Evolutionary conservation across 257 asterid genomes (phyloP).

Genomic region (Capsicum baccatum): DNA sequence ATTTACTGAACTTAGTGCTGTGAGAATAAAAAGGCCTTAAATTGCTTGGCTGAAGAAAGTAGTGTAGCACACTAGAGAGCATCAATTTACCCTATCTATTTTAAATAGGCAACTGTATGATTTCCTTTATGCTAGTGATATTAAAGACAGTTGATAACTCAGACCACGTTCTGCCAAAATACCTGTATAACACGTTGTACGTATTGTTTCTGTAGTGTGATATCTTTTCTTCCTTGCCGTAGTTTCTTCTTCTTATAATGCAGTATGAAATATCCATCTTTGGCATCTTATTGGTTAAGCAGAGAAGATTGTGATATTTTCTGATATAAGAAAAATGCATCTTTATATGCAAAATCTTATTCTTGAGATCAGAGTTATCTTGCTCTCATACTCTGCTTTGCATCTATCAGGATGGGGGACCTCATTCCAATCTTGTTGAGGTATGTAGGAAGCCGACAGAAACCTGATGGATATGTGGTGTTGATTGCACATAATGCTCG

Average conservation of each 20-base stretch:
- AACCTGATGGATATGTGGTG: constrained; percentile 79
- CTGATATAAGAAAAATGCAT: background rate
- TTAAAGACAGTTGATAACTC: constrained; percentile 1
- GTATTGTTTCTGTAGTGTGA: background rate
- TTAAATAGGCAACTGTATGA: background rate
- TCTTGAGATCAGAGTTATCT: background rate
- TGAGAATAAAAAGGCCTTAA: background rate
- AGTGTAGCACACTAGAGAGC: background rate
- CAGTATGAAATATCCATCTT: background rate
- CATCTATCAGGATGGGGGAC: constrained; percentile 84
- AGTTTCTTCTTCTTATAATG: background rate
- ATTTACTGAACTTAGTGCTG: background rate
- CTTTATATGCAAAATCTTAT: background rate
- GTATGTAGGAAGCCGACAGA: constrained; percentile 73
- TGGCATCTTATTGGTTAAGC: background rate
- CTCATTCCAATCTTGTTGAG: constrained; percentile 74
- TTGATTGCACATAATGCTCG: constrained; percentile 84
- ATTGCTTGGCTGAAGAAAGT: background rate
- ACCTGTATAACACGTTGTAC: background rate
- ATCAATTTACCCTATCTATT: background rate
- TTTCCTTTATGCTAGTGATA: background rate
- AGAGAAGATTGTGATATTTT: background rate
- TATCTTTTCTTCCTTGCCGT: background rate
- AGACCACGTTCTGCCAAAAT: constrained; percentile 11
- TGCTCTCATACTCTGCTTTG: constrained; percentile 32